These are phyloP conservation scores for Candida frijolesensis DNA, from an alignment of 1,139 yeast genomes.

Conservation along the genomic window DNA sequence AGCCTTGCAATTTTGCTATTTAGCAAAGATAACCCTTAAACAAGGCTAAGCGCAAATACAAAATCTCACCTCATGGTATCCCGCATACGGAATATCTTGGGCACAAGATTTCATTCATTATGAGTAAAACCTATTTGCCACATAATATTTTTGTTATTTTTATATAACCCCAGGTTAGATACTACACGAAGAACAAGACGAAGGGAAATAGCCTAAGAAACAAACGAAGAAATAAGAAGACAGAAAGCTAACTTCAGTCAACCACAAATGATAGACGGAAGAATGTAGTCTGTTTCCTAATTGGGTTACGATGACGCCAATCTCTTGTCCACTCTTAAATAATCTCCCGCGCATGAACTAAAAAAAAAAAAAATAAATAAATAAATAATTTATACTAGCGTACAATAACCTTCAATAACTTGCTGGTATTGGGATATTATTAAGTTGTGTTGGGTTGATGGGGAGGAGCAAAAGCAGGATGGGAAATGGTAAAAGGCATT, in stretches of 20 bases:
- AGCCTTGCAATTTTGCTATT: neutral
- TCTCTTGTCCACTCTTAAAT: neutral
- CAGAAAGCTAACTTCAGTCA: neutral
- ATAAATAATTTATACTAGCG: neutral
- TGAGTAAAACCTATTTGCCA: too few relatives aligned
- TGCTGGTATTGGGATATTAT: too few relatives aligned
- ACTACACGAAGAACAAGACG: too few relatives aligned
- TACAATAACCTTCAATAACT: too few relatives aligned
- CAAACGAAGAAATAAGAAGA: neutral
- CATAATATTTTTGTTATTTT: too few relatives aligned
- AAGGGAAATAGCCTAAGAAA: neutral
- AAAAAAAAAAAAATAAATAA: neutral
- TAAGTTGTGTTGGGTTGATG: too few relatives aligned
- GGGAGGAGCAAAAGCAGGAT: too few relatives aligned
- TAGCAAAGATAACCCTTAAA: neutral
- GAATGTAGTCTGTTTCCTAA: neutral
- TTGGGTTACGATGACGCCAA: neutral
- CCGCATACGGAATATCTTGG: too few relatives aligned
- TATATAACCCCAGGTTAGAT: too few relatives aligned
- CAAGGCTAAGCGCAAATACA: neutral
- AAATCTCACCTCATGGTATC: too few relatives aligned
- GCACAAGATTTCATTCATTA: neutral
- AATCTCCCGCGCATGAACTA: neutral
- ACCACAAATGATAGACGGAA: neutral
- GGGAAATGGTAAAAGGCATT: too few relatives aligned